A percentile compares a stretch with the other conserved stretches of the same genome.
phyloP scores from a whole-genome alignment of 345 rosid species.

The Hirschfeldia incana region DNA sequence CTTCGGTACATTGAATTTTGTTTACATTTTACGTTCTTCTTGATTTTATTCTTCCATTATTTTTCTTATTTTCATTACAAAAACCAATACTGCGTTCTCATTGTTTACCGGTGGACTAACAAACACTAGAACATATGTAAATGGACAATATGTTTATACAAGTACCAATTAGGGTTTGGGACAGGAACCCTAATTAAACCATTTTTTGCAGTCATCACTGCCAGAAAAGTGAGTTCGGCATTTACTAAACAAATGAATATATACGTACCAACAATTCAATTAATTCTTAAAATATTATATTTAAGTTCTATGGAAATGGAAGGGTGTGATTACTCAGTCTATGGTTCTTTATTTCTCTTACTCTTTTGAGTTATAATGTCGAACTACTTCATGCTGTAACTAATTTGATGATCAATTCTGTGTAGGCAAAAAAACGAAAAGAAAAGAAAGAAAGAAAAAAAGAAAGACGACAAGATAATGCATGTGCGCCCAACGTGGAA shows the following conservation, averaged over 20 bases:
- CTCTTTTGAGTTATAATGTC: neutral
- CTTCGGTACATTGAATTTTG: neutral
- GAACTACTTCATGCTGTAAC: neutral
- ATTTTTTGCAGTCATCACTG: neutral
- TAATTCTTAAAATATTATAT: neutral
- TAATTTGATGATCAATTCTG: neutral
- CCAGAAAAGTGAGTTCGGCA: neutral
- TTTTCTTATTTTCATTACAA: neutral
- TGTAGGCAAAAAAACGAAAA: neutral
- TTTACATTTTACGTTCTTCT: neutral
- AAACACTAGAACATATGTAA: neutral
- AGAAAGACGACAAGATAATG: conserved; percentile 11
- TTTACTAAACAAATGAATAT: neutral
- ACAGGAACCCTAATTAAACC: neutral
- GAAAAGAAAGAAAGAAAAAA: neutral
- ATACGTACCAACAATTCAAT: neutral
- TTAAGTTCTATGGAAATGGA: neutral
- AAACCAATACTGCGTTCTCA: neutral
- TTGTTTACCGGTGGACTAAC: neutral
- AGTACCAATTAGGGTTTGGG: neutral
- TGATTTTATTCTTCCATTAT: neutral
- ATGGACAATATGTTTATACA: neutral
- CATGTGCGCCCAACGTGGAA: conserved; percentile 41
- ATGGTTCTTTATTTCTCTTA: neutral
- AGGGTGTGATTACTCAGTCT: neutral